Evolutionary conservation across 495 filamentous ascomycete species (phyloP), one percentile per base, ranked within the genome.

Genomic region (Aspergillus taichungensis): DNA sequence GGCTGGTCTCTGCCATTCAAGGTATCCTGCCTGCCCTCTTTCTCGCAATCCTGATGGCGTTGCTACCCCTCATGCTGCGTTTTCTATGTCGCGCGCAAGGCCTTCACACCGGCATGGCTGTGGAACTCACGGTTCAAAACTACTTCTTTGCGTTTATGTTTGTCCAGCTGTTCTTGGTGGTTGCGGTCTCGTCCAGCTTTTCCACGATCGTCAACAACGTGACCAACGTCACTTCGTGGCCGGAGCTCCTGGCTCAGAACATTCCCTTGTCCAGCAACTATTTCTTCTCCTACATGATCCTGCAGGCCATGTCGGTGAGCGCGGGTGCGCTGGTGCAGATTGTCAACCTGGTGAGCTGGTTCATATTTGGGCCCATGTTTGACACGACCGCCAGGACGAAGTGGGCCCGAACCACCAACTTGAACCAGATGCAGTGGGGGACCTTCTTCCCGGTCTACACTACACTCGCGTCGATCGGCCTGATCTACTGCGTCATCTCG

Each of bases 271-370:
- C 90, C 2, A 83, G 87, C 49, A 94, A 96, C 59, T 97, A 95
- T 65, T 98, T 97, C 71, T 97, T 96, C 71, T 88, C 87, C 5
- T 98, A 98, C 71, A 88, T 98, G 81, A 81, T 97, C 60, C 79
- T 98, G 13, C 94, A 96, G 58, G 87, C 89, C 11, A 74, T 98
- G 54, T 85, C 85, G 46, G 84, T 85, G 53, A 94, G 88, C 64
- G 90, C 91, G 24, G 89, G 87, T 55, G 87, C 87, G 9, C 71
- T 98, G 9, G 72, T 95, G n/a, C 94, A 98, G 55, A 79, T 94
- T 39, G 76, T 76, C 27, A 78, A 77, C 28, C 67, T 95, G 11
- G 61, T 88, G 37, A 72, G 84, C 49, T 94, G 88, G 78, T 96
- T 89, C 54, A 62, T 96, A 35, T 63, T 90, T 14, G 78, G 81